phyloP scores from a whole-genome alignment of 805 yeast genomes.

The Saccharomycopsis amapae region DNA sequence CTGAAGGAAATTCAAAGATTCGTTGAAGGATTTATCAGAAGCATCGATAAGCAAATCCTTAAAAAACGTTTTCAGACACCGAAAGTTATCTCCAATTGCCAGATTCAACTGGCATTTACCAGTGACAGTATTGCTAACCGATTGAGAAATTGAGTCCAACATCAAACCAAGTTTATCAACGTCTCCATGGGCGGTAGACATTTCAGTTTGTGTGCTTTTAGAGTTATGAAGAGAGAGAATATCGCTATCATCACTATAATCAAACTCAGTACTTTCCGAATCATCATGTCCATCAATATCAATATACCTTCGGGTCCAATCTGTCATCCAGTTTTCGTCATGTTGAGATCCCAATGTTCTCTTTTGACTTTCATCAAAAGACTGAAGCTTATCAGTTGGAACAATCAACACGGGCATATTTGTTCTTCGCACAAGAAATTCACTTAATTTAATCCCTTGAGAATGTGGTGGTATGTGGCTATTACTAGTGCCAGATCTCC shows the following conservation, averaged over 20 bases:
- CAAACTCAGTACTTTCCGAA: conserved; percentile 1
- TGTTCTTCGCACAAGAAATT: conserved; percentile 14
- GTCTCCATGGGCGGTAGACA: no score
- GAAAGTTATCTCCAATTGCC: no score
- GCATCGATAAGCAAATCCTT: conserved; percentile 4
- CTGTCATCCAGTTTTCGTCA: conserved; percentile 8
- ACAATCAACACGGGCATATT: conserved; percentile 15
- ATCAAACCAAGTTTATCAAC: not conserved
- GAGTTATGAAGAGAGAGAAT: no score
- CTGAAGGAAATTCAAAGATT: conserved; percentile 12
- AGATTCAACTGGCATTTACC: not conserved
- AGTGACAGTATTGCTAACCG: not conserved
- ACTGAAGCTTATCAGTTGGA: conserved; percentile 3
- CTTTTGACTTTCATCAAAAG: no score
- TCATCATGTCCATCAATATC: not conserved
- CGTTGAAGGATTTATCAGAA: conserved; percentile 14
- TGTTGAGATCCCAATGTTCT: no score
- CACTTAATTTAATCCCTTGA: conserved; percentile 8
- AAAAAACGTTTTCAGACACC: no score
- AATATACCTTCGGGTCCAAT: conserved; percentile 6
- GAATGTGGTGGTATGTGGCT: no score
- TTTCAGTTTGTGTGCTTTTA: no score
- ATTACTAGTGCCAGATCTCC: not conserved
- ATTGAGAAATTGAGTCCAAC: not conserved
- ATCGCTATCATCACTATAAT: not conserved